Evolutionary conservation across 1,139 yeast genomes (phyloP), one percentile per base, ranked within the genome.

Genomic region (Candida mesenterica): DNA sequence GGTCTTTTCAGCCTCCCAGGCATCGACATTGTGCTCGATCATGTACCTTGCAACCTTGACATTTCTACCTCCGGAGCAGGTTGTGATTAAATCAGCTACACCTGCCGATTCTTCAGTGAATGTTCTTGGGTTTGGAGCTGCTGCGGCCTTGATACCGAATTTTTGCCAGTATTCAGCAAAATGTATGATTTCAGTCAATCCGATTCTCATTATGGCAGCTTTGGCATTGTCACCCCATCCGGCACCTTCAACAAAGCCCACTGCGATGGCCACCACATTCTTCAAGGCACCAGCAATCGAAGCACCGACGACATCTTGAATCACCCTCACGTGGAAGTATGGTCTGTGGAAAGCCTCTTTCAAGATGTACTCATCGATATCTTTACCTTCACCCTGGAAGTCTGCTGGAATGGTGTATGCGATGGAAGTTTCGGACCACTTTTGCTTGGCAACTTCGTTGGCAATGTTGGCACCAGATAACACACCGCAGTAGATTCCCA

Each of bases 141-240:
- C 84, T 57, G 77, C 77, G 46, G 75, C 75, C 45, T 58, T 57
- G 52, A 79, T 75, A 34, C 95, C 94, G 61, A 90, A 90, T 62
- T 77, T 77, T 48, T 67, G 48, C 57, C 65, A 67, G 58, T 68
- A 66, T 10, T 66, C 60, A 14, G 75, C 71, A 52, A 70, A 70
- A 46, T 59, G 65, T 59, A 88, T 83, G 65, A 82, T 87, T 68
- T 90, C 97, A 53, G 82, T 73, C 40, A 90, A 65, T 33, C 97
- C 97, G 49, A 94, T 81, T 68, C 97, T 80, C 90, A 89, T 88
- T 52, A 90, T 79, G 34, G 97, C 97, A 34, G 96, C 85, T 65
- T 89, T 87, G 49, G 97, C 96, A 58, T 90, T 90, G 67, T 88
- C 96, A 59, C 97, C 97, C 97, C 97, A 90, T 39, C 95, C 96